phyloP scores from a whole-genome alignment of 768 basidiomycete genomes.

The Pilatotrama ljubarskyi region DNA sequence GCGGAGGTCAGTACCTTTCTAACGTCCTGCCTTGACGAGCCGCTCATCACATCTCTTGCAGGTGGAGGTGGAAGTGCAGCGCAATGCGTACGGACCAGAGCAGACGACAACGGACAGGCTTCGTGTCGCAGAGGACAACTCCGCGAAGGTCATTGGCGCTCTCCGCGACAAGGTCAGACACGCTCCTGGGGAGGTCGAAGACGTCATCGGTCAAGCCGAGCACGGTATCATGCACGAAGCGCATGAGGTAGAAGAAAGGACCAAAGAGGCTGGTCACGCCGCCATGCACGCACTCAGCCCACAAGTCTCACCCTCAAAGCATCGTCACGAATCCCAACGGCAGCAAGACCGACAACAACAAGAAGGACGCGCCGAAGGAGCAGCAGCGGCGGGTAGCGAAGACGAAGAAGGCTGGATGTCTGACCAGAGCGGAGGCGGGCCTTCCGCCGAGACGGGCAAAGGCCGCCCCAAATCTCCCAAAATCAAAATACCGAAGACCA shows the following conservation, averaged over 20 bases:
- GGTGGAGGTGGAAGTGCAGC: slow-evolving; percentile 38
- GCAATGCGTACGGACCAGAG: slow-evolving; percentile 32
- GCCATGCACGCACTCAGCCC: slow-evolving; percentile 22
- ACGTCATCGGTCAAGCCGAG: slow-evolving; percentile 20
- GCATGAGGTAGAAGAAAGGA: slow-evolving; percentile 19
- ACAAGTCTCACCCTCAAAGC: not conserved
- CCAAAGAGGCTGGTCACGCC: slow-evolving; percentile 20
- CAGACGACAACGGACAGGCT: slow-evolving; percentile 32
- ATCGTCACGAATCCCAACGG: not conserved
- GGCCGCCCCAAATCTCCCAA: slow-evolving; percentile 23
- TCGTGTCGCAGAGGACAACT: slow-evolving; percentile 25
- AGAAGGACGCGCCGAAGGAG: not conserved
- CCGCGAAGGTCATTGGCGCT: slow-evolving; percentile 31
- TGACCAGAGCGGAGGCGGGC: slow-evolving; percentile 43
- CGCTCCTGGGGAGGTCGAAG: slow-evolving; percentile 17
- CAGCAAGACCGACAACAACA: not conserved
- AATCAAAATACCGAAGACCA: slow-evolving; percentile 21
- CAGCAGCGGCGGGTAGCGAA: slow-evolving; percentile 33
- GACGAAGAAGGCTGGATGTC: slow-evolving; percentile 70
- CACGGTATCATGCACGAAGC: slow-evolving; percentile 21
- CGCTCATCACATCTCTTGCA: slow-evolving; percentile 17
- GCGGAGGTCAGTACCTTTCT: slow-evolving; percentile 56
- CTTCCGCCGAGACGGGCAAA: slow-evolving; percentile 1
- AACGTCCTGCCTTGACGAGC: not conserved
- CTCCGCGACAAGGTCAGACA: slow-evolving; percentile 22